phyloP scores from a whole-genome alignment of 2,329 filamentous ascomycete species.

The Penicillium hesseltinei region DNA sequence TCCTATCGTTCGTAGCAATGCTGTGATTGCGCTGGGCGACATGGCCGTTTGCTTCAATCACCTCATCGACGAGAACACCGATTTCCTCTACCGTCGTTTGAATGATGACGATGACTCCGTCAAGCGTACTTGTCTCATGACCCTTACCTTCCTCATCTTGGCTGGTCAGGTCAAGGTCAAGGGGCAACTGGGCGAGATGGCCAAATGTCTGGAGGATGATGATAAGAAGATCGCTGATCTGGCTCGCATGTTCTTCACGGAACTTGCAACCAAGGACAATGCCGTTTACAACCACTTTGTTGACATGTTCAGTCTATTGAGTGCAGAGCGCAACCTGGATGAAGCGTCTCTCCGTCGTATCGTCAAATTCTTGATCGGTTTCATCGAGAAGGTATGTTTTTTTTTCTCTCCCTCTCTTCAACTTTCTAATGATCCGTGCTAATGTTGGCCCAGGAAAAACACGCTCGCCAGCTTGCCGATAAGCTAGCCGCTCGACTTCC shows the following conservation, averaged over 20 bases:
- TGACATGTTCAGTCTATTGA: conserved; percentile 94
- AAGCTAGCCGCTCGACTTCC: conserved; percentile 85
- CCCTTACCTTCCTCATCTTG: conserved; percentile 91
- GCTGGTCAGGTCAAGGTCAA: conserved; percentile 99
- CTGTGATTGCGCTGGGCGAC: conserved; percentile 93
- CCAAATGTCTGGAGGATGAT: conserved; percentile 95
- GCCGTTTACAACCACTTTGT: conserved; percentile 99
- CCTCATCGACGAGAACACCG: conserved; percentile 97
- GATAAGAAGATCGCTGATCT: conserved; percentile 93
- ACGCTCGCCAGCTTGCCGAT: conserved; percentile 87
- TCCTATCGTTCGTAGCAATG: conserved; percentile 89
- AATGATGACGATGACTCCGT: conserved; percentile 86
- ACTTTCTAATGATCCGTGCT: not conserved
- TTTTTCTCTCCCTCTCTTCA: not conserved
- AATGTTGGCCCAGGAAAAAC: conserved; percentile 70
- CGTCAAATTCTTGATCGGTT: conserved; percentile 87
- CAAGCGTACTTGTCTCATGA: conserved; percentile 98
- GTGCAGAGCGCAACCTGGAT: conserved; percentile 73
- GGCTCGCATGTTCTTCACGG: conserved; percentile 96
- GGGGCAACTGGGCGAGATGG: conserved; percentile 97
- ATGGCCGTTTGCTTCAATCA: conserved; percentile 99
- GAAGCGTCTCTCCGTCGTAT: conserved; percentile 85
- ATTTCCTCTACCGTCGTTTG: conserved; percentile 91
- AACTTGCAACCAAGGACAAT: conserved; percentile 96
- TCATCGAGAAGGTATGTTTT: conserved; percentile 87